These are phyloP conservation scores for Aspergillus melleus DNA, from an alignment of 2,329 filamentous ascomycete species.

Conservation along the genomic window DNA sequence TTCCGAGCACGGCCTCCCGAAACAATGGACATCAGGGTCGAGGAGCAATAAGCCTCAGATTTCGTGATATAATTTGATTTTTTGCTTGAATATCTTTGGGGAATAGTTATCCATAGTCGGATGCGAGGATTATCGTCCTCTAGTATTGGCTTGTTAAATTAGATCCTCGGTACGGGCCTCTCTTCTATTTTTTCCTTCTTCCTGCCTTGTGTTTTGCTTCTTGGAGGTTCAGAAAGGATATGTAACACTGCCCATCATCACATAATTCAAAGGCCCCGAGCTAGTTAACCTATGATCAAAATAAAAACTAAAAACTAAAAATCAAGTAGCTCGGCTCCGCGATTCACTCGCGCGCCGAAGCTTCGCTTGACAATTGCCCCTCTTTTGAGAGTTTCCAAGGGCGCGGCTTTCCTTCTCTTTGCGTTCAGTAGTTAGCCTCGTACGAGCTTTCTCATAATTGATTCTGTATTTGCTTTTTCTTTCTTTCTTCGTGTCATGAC, in stretches of 20 bases:
- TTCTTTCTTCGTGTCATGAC: background rate
- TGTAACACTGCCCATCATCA: background rate
- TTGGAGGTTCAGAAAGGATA: no score
- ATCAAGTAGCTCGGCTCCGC: conserved; percentile 7
- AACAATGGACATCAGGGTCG: background rate
- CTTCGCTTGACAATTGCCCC: conserved; percentile 13
- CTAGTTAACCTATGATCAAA: no score
- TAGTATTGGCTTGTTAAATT: background rate
- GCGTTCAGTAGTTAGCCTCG: background rate
- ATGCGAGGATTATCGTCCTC: background rate
- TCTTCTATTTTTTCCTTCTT: background rate
- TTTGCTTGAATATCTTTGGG: no score
- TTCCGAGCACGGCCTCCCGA: conserved; percentile 13
- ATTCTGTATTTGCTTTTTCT: background rate
- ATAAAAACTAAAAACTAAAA: background rate
- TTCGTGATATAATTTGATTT: no score
- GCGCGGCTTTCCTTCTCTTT: conserved; percentile 3
- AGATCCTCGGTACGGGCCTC: background rate
- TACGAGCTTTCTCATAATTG: conserved; percentile 9
- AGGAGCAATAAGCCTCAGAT: background rate
- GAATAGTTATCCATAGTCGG: background rate
- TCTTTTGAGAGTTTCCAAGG: conserved; percentile 3
- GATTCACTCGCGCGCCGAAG: conserved; percentile 9
- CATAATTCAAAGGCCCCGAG: background rate
- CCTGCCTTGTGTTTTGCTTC: background rate